A percentile compares a stretch with the other conserved stretches of the same genome.
These are phyloP conservation scores for Boletus eberwhitei DNA, from an alignment of 768 basidiomycete genomes.

Conservation along the genomic window DNA sequence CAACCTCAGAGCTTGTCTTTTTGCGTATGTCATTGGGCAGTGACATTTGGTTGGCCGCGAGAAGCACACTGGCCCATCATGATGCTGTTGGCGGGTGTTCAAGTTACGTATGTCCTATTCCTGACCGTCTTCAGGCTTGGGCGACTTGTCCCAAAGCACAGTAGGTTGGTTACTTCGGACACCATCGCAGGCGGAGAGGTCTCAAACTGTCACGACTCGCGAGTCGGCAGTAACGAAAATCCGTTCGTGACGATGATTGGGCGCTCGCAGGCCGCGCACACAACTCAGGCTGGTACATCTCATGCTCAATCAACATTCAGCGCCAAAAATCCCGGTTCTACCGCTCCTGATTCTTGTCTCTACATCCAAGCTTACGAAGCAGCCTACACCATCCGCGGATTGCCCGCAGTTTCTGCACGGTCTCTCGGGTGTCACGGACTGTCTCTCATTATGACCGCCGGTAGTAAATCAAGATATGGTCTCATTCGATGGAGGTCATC, in stretches of 20 bases:
- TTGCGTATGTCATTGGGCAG: background rate
- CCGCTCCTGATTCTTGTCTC: slow-evolving; percentile 30
- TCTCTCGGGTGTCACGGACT: slow-evolving; percentile 32
- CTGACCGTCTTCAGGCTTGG: too few relatives aligned
- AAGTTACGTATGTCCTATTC: too few relatives aligned
- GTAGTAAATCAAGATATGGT: slow-evolving; percentile 24
- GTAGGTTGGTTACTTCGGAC: too few relatives aligned
- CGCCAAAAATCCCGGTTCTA: background rate
- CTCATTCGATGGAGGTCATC: slow-evolving; percentile 34
- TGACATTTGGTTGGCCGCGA: background rate
- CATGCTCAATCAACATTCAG: slow-evolving; percentile 1
- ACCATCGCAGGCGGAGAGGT: background rate
- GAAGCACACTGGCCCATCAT: background rate
- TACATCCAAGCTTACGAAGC: slow-evolving; percentile 76
- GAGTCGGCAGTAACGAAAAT: slow-evolving; percentile 1
- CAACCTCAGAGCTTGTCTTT: background rate
- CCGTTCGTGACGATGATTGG: slow-evolving; percentile 8
- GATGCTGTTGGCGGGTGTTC: too few relatives aligned
- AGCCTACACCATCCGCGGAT: slow-evolving; percentile 54
- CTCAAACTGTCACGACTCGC: background rate
- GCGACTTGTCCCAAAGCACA: too few relatives aligned
- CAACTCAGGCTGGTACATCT: background rate
- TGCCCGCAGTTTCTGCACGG: slow-evolving; percentile 37
- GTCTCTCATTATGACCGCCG: background rate
- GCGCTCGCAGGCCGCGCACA: background rate